Base-by-base conservation (phyloP, 768 basidiomycete species). In the Naganishia randhawae region DNA sequence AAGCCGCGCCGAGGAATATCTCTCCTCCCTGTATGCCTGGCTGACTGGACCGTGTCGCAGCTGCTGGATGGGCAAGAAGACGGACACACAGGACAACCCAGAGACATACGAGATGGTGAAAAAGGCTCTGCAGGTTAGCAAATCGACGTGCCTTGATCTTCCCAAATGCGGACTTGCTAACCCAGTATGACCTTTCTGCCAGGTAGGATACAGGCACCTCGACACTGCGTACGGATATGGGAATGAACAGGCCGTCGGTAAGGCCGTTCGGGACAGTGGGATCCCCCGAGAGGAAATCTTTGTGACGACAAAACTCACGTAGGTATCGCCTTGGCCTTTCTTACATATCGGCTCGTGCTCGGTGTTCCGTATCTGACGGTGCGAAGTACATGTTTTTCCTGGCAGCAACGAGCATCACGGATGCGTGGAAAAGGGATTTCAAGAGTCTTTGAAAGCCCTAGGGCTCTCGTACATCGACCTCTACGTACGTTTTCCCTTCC, bases 401-500 rank as follows among this genome's bases (percentile, higher is more conserved):
- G 2, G 3, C 42, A 66, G 65, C 16, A 45, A 45, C 19, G 32
- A 29, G 13, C 50, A 80, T 48, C 83, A 83, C 68, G 78, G 72
- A 53, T 68, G 73, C 27, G 83, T 85, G 1, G 71, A 75, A 32
- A 76, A 82, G 57, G 81, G 81, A 0, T 82, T 85, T 57, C 77
- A 84, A 37, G 76, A 81, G 48, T 83, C 82, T 62, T 71, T 85
- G 50, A 71, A 76, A 5, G 78, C 78, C 51, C 77, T 85, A 6
- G 81, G 77, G 11, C 65, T 82, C 3, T 83, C 80, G 17, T 85
- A 86, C 71, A 80, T 85, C 51, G 85, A 86, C 75, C 78, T 85
- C 37, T 75, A 63, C 57, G 68, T 69, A 50, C 19, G 61, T 66
- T 1, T 64, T 22, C 27, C 19, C 42, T 39, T 41, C 29, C 35